Evolutionary conservation across 257 asterid genomes (phyloP).

Genomic region (Fraxinus excelsior): DNA sequence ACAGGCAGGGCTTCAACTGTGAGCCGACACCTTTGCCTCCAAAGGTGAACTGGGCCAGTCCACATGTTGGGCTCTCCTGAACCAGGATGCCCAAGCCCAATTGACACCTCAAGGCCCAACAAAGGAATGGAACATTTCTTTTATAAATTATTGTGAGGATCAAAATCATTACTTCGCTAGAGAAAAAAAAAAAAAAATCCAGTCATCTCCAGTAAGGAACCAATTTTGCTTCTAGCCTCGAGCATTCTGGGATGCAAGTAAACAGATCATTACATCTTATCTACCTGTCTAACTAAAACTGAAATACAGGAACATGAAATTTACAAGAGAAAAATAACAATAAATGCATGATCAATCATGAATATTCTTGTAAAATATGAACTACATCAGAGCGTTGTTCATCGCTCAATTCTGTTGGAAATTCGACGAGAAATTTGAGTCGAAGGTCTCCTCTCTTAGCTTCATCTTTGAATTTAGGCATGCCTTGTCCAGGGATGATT

Average conservation of each 20-base stretch:
- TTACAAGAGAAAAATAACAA: conserved; percentile 12
- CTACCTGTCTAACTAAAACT: conserved; percentile 29
- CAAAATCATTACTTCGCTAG: background rate
- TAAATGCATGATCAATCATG: conserved; percentile 25
- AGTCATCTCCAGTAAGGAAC: conserved; percentile 15
- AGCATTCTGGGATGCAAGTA: conserved; percentile 22
- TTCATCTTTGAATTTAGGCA: conserved; percentile 41
- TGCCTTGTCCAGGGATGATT: conserved; percentile 78
- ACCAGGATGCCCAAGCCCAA: background rate
- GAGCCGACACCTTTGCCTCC: background rate
- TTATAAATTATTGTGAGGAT: background rate
- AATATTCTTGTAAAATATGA: conserved; percentile 37
- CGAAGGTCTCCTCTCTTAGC: conserved; percentile 44
- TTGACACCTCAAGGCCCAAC: background rate
- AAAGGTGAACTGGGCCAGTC: background rate
- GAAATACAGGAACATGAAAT: conserved; percentile 15
- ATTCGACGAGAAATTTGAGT: conserved; percentile 75
- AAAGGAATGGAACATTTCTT: background rate
- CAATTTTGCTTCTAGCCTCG: background rate
- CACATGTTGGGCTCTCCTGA: background rate
- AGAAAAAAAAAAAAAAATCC: background rate
- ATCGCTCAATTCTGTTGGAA: conserved; percentile 60
- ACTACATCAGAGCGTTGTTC: conserved; percentile 49
- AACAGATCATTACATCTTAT: conserved; percentile 29
- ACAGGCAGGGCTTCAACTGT: background rate